Conservation (phyloP, 176 grass and related monocot genomes). For the Paspalum vaginatum region DNA sequence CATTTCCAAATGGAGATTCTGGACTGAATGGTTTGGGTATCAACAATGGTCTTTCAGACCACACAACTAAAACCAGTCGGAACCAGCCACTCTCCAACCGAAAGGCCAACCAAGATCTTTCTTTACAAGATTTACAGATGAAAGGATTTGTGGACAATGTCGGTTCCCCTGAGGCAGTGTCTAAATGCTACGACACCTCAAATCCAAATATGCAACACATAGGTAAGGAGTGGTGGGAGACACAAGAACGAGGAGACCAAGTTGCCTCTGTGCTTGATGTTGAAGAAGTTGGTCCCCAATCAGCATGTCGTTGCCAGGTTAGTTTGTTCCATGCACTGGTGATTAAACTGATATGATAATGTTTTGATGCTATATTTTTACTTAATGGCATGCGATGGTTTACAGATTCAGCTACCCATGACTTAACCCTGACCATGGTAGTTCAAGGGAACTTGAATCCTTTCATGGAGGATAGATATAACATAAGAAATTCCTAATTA, state of each 20-base stretch:
- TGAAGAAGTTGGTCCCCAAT: conserved; percentile 71
- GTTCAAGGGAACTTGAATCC: conserved; percentile 16
- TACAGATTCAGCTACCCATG: conserved; percentile 1
- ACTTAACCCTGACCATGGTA: background rate
- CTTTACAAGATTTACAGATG: conserved; percentile 61
- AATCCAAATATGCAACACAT: conserved; percentile 37
- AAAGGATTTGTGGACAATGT: conserved; percentile 72
- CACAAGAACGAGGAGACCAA: conserved; percentile 65
- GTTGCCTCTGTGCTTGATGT: conserved; percentile 58
- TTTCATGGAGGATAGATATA: conserved; percentile 4
- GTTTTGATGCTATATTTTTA: conserved; percentile 14
- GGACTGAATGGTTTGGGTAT: conserved; percentile 37
- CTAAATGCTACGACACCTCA: conserved; percentile 30
- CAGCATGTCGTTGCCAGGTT: conserved; percentile 75
- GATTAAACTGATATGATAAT: background rate
- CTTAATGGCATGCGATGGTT: background rate
- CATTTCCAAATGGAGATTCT: conserved; percentile 46
- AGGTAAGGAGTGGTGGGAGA: conserved; percentile 76
- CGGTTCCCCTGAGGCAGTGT: conserved; percentile 48
- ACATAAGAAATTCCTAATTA: background rate
- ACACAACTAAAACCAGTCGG: conserved; percentile 36
- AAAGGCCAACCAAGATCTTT: conserved; percentile 51
- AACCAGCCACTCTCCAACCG: conserved; percentile 40
- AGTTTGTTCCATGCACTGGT: conserved; percentile 1
- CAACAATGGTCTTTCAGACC: conserved; percentile 31